Base-by-base conservation (phyloP, 164 flowering plant genomes). In the Umbilicus rupestris region DNA sequence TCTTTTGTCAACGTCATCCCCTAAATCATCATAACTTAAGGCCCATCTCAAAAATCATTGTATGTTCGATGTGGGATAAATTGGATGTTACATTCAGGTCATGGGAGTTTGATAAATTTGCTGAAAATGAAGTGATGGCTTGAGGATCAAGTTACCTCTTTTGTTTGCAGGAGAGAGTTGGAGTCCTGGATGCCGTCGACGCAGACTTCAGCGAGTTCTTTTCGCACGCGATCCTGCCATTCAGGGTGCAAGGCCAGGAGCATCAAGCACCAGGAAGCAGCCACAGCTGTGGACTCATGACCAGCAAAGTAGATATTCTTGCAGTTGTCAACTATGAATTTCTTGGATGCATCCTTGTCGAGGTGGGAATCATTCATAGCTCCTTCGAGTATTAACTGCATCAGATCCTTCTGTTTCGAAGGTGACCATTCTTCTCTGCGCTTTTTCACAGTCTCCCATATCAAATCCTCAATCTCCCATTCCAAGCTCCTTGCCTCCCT, bases 231-330 rank as follows among this genome's bases (percentile, higher is more conserved):
- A 63, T 46, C 65, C 69, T 85, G 89, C 89, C 89, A 85, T 12
- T 83, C 75, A 1, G 89, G 89, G 66, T 83, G 74, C 15, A 71
- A 55, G 39, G 85, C 87, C 3, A 85, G 76, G 0, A 85, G 76
- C 83, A 83, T 80, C 64, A 85, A 66, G 74, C 82, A 77, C 89
- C 89, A 83, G 10, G 85, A 76, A 35, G 79, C 80, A 5, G 87
- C 78, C 4, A 75, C 75, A 3, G 84, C 83, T 0, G 85, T 83
- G n/a, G 85, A 41, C 66, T 81, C 89, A 65, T 85, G 85, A 30
- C 89, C 87, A 1, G 87, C 85, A 52, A 85, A 81, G 71, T 85
- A 85, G 2, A 85, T 76, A 73, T 68, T 81, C 74, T 85, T 85
- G 80, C 80, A 77, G 42, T 79, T 79, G 28, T 79, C 82, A 17